A percentile compares a stretch with the other conserved stretches of the same genome.
phyloP scores from a whole-genome alignment of 2,329 filamentous ascomycete genomes.

The Cladosporium sphaerospermum region DNA sequence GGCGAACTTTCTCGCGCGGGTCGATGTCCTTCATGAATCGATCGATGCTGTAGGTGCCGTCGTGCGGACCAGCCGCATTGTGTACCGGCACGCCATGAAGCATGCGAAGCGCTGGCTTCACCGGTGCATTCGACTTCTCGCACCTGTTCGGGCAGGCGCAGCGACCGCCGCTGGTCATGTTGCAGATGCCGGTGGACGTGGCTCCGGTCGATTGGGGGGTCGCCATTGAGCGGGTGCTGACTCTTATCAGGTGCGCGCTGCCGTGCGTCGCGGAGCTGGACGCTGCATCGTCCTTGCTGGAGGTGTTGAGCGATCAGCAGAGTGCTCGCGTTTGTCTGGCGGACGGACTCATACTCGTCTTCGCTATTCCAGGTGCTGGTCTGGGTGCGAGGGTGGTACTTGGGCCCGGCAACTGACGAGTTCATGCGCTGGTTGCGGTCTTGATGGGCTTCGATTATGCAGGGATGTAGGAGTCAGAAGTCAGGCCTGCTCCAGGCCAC shows the following conservation, averaged over 20 bases:
- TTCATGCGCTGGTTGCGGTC: neutral
- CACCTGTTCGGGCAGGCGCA: neutral
- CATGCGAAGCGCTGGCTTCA: neutral
- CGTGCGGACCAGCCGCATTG: neutral
- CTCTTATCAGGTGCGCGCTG: neutral
- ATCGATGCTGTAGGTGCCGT: neutral
- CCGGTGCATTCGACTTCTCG: neutral
- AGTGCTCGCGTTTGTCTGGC: neutral
- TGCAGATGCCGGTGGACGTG: neutral
- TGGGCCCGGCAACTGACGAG: neutral
- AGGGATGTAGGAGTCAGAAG: too few relatives aligned
- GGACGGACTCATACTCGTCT: neutral
- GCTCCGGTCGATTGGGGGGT: neutral
- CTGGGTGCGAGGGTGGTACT: neutral
- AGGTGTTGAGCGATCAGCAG: neutral
- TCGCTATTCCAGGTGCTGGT: neutral
- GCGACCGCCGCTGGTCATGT: neutral
- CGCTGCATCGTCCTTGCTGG: neutral
- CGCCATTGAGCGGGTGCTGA: neutral
- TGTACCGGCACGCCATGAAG: neutral
- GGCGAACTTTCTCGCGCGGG: neutral
- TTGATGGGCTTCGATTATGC: too few relatives aligned
- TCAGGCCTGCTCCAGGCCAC: too few relatives aligned
- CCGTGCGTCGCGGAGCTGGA: slow-evolving; percentile 3
- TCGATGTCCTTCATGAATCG: neutral